phyloP scores from a whole-genome alignment of 2,329 filamentous ascomycete species.

The Decorospora gaudefroyi region DNA sequence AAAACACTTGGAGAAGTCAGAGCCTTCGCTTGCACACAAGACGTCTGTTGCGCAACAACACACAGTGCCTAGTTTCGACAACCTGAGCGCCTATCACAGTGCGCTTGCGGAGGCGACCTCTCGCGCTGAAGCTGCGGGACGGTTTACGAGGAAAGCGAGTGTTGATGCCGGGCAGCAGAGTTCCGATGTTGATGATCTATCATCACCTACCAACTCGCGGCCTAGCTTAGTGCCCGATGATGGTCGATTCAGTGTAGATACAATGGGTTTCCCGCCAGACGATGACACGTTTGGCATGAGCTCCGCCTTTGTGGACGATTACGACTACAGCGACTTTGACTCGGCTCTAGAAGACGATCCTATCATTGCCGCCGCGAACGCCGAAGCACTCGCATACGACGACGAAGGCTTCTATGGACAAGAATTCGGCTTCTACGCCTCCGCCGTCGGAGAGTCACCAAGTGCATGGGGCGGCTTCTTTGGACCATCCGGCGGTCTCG shows the following conservation, averaged over 20 bases:
- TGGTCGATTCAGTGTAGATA: slow-evolving; percentile 54
- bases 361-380: slow-evolving; percentile 94
- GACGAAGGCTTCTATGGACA: slow-evolving; percentile 93
- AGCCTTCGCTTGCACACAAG: slow-evolving; percentile 60
- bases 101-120: slow-evolving; percentile 82
- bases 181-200: slow-evolving; percentile 42
- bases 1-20: slow-evolving; percentile 32
- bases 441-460: slow-evolving; percentile 57
- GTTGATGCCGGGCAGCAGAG: slow-evolving; percentile 40
- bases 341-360: slow-evolving; percentile 67
- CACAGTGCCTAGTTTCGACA: slow-evolving; percentile 49
- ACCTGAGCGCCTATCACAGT: slow-evolving; percentile 75
- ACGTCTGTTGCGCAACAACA: slow-evolving; percentile 42
- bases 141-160: slow-evolving; percentile 68
- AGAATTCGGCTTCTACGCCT: slow-evolving; percentile 94
- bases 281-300: slow-evolving; percentile 41
- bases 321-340: slow-evolving; percentile 63
- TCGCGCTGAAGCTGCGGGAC: slow-evolving; percentile 73
- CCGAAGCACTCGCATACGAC: slow-evolving; percentile 88
- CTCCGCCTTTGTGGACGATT: slow-evolving; percentile 49
- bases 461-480: slow-evolving; percentile 88
- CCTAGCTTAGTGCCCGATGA: slow-evolving; percentile 57
- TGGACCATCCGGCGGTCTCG: slow-evolving; percentile 70
- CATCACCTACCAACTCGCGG: slow-evolving; percentile 41
- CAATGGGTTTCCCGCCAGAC: slow-evolving; percentile 46